Percentiles rank a stretch among this genome's conserved stretches.
Conservation (phyloP, 208 protist genomes). For the Trypanosoma platydactyli region DNA sequence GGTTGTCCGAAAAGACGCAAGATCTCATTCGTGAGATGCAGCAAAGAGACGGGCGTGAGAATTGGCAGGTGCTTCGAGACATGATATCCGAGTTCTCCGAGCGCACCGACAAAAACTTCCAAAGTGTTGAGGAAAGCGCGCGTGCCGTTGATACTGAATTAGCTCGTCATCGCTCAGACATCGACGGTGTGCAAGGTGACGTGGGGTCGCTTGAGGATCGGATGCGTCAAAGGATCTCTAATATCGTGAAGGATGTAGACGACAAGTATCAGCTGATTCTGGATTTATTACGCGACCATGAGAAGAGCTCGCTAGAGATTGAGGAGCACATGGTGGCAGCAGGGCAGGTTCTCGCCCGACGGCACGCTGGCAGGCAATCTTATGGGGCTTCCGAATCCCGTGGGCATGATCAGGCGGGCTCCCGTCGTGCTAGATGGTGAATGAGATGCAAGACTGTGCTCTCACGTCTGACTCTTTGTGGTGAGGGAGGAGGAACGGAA, state of each 20-base stretch:
- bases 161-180: conserved; percentile 40
- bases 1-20: neutral
- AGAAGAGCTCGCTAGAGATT: conserved; percentile 57
- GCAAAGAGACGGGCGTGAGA: neutral
- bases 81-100: conserved; percentile 78
- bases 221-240: conserved; percentile 33
- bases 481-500: neutral
- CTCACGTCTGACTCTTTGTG: neutral
- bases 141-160: conserved; percentile 74
- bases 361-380: conserved; percentile 11
- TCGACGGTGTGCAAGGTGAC: conserved; percentile 37
- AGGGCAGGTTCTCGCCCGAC: conserved; percentile 59
- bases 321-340: conserved; percentile 80
- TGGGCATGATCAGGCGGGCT: neutral
- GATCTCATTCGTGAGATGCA: neutral
- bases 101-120: conserved; percentile 86
- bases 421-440: conserved; percentile 15
- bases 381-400: neutral
- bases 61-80: conserved; percentile 34
- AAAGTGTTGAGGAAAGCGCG: conserved; percentile 75
- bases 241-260: conserved; percentile 59
- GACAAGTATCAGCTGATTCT: conserved; percentile 63
- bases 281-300: conserved; percentile 63
- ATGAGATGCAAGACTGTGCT: neutral
- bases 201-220: conserved; percentile 47